phyloP scores from a whole-genome alignment of 78 protist species.

The Emiliania huxleyi region DNA sequence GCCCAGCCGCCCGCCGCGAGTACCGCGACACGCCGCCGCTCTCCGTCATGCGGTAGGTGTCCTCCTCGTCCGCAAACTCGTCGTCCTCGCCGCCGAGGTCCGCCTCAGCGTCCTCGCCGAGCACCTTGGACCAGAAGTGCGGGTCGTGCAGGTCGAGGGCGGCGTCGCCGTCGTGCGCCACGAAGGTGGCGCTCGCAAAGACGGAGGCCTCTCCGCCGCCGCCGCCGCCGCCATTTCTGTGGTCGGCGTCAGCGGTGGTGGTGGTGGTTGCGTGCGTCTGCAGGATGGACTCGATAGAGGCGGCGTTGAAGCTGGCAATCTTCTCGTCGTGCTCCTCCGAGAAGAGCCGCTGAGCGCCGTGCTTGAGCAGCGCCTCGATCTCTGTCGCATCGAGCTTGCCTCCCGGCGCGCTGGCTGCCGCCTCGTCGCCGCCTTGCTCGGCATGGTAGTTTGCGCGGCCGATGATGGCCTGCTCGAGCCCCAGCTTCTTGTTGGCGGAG shows the following conservation, averaged over 20 bases:
- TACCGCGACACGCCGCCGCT: not conserved
- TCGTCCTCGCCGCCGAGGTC: not conserved
- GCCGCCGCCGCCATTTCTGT: not conserved
- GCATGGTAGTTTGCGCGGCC: conserved; percentile 11
- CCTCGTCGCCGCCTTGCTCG: not conserved
- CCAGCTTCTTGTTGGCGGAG: conserved; percentile 74
- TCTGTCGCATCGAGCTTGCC: conserved; percentile 34
- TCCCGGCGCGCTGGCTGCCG: not conserved
- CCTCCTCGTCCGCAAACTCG: not conserved
- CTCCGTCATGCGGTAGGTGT: not conserved
- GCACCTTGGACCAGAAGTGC: conserved; percentile 68
- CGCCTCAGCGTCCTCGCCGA: not conserved
- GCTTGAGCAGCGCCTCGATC: conserved; percentile 61
- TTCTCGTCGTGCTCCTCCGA: not conserved
- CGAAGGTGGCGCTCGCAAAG: conserved; percentile 49
- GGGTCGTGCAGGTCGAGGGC: conserved; percentile 73
- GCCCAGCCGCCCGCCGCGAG: not conserved
- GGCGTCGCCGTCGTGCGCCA: conserved; percentile 42
- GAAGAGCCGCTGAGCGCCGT: conserved; percentile 62
- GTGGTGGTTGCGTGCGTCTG: not conserved
- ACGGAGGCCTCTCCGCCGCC: not conserved
- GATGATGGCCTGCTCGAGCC: conserved; percentile 79
- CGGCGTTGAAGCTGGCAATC: conserved; percentile 56
- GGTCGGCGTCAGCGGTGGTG: no score
- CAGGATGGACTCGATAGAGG: conserved; percentile 74